Percentiles rank a stretch among this genome's conserved stretches.
Evolutionary conservation across 805 yeast species (phyloP).

Genomic region (Starmerella riodocensis): DNA sequence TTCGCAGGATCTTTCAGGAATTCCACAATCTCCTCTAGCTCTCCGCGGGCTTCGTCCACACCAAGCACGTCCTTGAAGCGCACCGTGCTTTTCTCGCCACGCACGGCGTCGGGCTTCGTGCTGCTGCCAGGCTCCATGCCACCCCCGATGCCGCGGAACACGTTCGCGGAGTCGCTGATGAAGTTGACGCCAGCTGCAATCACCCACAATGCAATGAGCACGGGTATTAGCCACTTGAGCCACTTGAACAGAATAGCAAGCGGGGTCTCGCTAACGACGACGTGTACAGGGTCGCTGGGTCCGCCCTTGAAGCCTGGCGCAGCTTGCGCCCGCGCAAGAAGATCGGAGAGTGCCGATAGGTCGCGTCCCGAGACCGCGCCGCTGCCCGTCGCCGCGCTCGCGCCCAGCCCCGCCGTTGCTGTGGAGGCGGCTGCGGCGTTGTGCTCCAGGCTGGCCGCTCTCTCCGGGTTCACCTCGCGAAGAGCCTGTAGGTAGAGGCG

Average conservation of each 20-base stretch:
- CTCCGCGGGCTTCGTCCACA: conserved; percentile 96
- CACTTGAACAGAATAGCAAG: conserved; percentile 68
- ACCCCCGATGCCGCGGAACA: conserved; percentile 41
- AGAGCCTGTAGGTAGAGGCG: conserved; percentile 70
- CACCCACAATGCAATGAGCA: conserved; percentile 69
- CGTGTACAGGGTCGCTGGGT: conserved; percentile 72
- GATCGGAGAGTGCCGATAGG: not conserved
- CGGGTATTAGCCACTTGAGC: conserved; percentile 77
- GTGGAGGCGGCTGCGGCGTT: conserved; percentile 16
- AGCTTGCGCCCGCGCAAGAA: conserved; percentile 2
- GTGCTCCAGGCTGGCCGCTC: conserved; percentile 2
- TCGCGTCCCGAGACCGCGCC: not conserved
- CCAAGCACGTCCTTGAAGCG: conserved; percentile 91
- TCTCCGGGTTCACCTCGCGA: conserved; percentile 44
- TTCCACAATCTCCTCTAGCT: conserved; percentile 94
- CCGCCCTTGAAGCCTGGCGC: conserved; percentile 19
- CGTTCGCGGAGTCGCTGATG: conserved; percentile 69
- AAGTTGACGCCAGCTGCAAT: conserved; percentile 66
- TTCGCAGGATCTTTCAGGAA: conserved; percentile 91
- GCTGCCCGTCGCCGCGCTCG: conserved; percentile 11
- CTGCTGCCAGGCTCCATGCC: conserved; percentile 27
- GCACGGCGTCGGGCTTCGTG: conserved; percentile 60
- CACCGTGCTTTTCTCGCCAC: conserved; percentile 76
- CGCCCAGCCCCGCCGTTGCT: conserved; percentile 22
- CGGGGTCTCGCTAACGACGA: conserved; percentile 77